These are phyloP conservation scores for Aspergillus luchuensis DNA, from an alignment of 2,329 filamentous ascomycete species.

Conservation along the genomic window DNA sequence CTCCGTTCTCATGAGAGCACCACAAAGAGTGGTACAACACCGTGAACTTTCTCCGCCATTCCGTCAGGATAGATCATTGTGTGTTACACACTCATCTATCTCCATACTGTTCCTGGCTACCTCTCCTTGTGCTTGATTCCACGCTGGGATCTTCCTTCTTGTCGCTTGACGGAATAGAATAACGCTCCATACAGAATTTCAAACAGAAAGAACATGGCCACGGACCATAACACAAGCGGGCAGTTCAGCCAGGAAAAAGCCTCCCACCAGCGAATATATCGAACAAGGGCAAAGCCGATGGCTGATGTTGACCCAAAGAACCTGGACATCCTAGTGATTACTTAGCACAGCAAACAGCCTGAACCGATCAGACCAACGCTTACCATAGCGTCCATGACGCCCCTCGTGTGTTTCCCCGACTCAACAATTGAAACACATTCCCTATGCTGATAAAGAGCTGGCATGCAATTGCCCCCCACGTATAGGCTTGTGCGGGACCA, in stretches of 20 bases:
- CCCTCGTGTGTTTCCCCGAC: slow-evolving; percentile 18
- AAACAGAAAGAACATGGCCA: slow-evolving; percentile 11
- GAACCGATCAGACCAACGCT: not conserved
- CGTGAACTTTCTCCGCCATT: not conserved
- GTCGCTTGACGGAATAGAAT: slow-evolving; percentile 10
- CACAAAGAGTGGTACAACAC: not conserved
- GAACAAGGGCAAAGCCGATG: slow-evolving; percentile 12
- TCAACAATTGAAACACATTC: slow-evolving; percentile 18
- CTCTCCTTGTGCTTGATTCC: slow-evolving; percentile 2
- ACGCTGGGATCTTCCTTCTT: slow-evolving; percentile 1
- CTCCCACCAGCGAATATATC: slow-evolving; percentile 17
- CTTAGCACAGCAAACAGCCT: not conserved
- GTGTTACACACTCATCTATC: not conserved
- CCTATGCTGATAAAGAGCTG: slow-evolving; percentile 19
- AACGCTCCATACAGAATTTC: slow-evolving; percentile 15
- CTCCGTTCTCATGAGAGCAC: not conserved
- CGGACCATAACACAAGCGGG: slow-evolving; percentile 16
- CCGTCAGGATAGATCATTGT: not conserved
- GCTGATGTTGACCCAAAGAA: slow-evolving; percentile 16
- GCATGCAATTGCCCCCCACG: slow-evolving; percentile 15
- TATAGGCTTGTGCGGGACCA: slow-evolving; percentile 15
- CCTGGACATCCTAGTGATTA: slow-evolving; percentile 14
- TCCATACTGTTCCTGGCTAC: not conserved
- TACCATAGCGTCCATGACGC: slow-evolving; percentile 21
- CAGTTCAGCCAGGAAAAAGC: slow-evolving; percentile 17